These are phyloP conservation scores for Hydnomerulius pinastri DNA, from an alignment of 768 basidiomycete species.

Conservation along the genomic window DNA sequence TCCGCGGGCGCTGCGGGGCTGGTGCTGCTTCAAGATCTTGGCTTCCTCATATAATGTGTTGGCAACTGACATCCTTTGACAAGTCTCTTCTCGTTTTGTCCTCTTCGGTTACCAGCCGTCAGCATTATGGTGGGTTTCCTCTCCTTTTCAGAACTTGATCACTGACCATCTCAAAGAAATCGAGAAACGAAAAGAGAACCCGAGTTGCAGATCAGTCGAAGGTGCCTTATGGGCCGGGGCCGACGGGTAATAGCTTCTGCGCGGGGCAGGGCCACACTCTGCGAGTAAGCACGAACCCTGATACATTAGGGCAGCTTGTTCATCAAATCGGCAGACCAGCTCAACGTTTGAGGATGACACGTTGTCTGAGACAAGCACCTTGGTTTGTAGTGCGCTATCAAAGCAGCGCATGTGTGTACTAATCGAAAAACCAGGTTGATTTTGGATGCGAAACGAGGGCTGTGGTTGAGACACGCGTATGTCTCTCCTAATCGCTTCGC, in stretches of 20 bases:
- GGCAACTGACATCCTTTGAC: background rate
- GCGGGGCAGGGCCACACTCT: background rate
- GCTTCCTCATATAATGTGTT: background rate
- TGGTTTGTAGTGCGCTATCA: constrained; percentile 9
- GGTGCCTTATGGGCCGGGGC: background rate
- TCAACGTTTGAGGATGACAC: background rate
- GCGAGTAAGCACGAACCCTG: background rate
- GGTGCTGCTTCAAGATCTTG: too few species aligned
- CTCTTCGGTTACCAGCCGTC: background rate
- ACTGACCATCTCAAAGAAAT: background rate
- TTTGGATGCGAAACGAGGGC: background rate
- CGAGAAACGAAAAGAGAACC: background rate
- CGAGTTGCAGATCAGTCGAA: background rate
- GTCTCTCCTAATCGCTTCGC: background rate
- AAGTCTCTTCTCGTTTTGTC: background rate
- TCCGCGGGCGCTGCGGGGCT: background rate
- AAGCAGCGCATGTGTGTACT: background rate
- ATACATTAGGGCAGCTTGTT: background rate
- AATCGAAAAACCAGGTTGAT: constrained; percentile 10
- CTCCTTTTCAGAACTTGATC: too few species aligned
- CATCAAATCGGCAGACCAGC: background rate
- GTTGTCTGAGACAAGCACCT: constrained; percentile 15
- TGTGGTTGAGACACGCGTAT: background rate
- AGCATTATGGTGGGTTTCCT: background rate
- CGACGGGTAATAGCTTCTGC: background rate